These are phyloP conservation scores for Yamadazyma pseudoaaseri DNA, from an alignment of 1,139 yeast genomes.

Conservation along the genomic window DNA sequence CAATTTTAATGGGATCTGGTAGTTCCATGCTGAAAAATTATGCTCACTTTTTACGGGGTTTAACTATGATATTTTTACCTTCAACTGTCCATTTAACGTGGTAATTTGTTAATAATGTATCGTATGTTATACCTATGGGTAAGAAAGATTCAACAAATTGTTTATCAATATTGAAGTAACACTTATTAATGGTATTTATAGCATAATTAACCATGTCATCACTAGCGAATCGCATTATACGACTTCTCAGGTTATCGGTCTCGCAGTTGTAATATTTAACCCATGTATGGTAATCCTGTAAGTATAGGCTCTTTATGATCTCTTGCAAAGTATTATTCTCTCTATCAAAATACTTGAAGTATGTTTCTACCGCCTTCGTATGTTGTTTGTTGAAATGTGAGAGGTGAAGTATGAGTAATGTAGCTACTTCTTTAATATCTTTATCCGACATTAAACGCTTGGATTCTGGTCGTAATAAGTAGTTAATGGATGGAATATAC, in stretches of 20 bases:
- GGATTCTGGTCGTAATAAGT: conserved; percentile 25
- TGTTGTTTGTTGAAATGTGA: conserved; percentile 44
- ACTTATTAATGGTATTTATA: conserved; percentile 25
- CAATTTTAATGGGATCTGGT: conserved; percentile 43
- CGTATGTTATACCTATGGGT: conserved; percentile 27
- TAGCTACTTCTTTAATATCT: conserved; percentile 41
- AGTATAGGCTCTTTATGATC: conserved; percentile 36
- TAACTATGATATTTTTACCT: conserved; percentile 22
- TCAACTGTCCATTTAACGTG: conserved; percentile 28
- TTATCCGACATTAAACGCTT: conserved; percentile 17
- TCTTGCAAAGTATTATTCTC: conserved; percentile 20
- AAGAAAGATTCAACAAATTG: conserved; percentile 19
- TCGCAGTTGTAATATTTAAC: conserved; percentile 29
- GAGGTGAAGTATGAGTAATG: conserved; percentile 45
- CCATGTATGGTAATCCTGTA: conserved; percentile 44
- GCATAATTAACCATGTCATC: conserved; percentile 27
- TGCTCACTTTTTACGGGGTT: conserved; percentile 12
- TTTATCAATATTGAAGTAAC: conserved; percentile 35
- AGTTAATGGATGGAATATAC: conserved; percentile 52
- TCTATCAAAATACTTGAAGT: conserved; percentile 26
- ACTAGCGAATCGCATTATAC: conserved; percentile 45
- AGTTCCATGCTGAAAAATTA: conserved; percentile 12
- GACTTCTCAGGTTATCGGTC: conserved; percentile 24
- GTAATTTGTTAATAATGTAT: conserved; percentile 19
- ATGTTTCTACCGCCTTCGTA: conserved; percentile 32